These are phyloP conservation scores for Suhomyces vadensis DNA, from an alignment of 805 yeast genomes.

Conservation along the genomic window DNA sequence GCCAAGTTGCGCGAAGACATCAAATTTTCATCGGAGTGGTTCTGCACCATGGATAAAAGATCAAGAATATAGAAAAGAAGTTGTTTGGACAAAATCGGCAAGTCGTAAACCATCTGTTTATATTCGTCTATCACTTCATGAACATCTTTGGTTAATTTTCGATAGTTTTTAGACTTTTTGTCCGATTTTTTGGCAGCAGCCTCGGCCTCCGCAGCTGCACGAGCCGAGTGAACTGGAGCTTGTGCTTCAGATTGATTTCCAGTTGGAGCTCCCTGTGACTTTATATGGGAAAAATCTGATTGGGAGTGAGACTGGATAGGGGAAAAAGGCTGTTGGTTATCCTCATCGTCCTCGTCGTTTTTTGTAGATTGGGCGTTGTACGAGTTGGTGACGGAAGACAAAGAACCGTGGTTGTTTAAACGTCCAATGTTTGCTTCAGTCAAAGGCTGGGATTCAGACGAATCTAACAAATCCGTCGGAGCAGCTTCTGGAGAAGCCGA, in stretches of 20 bases:
- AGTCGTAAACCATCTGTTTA: slow-evolving; percentile 61
- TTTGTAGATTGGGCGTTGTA: slow-evolving; percentile 4
- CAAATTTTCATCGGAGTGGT: slow-evolving; percentile 71
- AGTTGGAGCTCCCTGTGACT: background rate
- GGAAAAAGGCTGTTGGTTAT: background rate
- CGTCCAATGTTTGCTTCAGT: slow-evolving; percentile 38
- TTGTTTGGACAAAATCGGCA: slow-evolving; percentile 81
- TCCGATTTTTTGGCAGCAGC: slow-evolving; percentile 18
- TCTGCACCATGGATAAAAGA: slow-evolving; percentile 79
- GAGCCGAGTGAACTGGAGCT: background rate
- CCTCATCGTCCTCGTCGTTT: background rate
- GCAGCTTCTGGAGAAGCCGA: slow-evolving; percentile 13
- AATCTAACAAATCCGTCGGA: slow-evolving; percentile 10
- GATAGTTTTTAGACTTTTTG: slow-evolving; percentile 50
- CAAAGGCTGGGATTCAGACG: slow-evolving; percentile 21
- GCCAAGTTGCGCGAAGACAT: slow-evolving; percentile 95
- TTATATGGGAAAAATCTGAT: slow-evolving; percentile 4
- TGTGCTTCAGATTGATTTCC: background rate
- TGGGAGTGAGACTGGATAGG: slow-evolving; percentile 4
- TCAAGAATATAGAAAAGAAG: slow-evolving; percentile 84
- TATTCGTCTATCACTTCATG: slow-evolving; percentile 70
- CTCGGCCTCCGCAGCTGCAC: slow-evolving; percentile 6
- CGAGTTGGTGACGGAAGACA: slow-evolving; percentile 2
- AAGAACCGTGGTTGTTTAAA: slow-evolving; percentile 15
- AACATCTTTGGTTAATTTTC: slow-evolving; percentile 62